Evolutionary conservation across 2,329 filamentous ascomycete genomes (phyloP), one percentile per base, ranked within the genome.

Genomic region (Trichoderma guizhouense): DNA sequence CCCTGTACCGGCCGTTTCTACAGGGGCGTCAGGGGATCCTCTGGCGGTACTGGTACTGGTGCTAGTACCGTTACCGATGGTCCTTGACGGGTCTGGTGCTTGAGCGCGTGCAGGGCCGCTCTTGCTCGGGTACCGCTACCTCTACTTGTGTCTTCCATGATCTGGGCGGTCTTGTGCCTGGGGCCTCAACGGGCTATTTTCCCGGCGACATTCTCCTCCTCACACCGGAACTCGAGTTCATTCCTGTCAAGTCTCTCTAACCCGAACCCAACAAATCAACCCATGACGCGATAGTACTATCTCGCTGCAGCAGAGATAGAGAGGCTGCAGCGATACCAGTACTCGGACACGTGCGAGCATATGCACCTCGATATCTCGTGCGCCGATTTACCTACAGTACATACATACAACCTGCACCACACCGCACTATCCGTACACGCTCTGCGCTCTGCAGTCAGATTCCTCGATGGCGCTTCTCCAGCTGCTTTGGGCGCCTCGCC

Each of bases 21-120:
- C 68, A 70, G 68, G 67, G 67, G 60, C 58, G 3, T 53, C 60
- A 70, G 67, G 68, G 68, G 68, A 61, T 18, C 65, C 53, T 68
- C 55, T 32, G 51, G 32, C 14, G 26, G 61, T 34, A 58, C 36
- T 26, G 24, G 65, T 32, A 32, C 36, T 30, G 34, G 51, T 24
- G 53, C 24, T 30, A n/a, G 51, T 47, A 39, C 57, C 14, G 57
- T 18, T 60, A 60, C 57, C 30, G 18, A 7, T 32, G 30, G 26
- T 15, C 18, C 28, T 34, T 14, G n/a, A 12, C 43, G 12, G 63
- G 26, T 24, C 58, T 34, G 32, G 58, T 34, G 34, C 58, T 36
- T 9, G 21, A 30, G 28, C 55, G 26, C 18, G 21, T 26, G 32
- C 32, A 62, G 57, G 30, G 57, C 57, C 57, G 30, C 12, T 3